Evolutionary conservation across 768 basidiomycete genomes (phyloP), one percentile per base, ranked within the genome.

Genomic region (Chalciporus piperatus): DNA sequence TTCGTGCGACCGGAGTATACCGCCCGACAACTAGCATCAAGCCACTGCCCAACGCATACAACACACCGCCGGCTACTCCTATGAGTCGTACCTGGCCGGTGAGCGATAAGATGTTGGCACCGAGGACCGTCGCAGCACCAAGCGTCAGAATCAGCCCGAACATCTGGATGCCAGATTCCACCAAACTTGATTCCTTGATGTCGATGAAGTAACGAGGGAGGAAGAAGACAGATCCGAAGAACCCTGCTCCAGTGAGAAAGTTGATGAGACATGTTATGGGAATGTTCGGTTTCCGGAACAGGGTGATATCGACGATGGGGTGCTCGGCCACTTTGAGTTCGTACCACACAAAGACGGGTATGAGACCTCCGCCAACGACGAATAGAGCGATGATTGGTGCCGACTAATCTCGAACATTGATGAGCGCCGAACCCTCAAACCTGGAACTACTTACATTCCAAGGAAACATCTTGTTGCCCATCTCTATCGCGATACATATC

Each of bases 201-300:
- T 72, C 70, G 55, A 72, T 72, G 43, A 70, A 72, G 52, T 72
- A 70, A 35, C 68, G 71, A n/a, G 69, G 69, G 22, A 70, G 62
- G 55, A 72, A 70, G 53, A 72, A 70, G 50, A 72, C 69, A 13
- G 60, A 59, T 9, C 70, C 69, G 48, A 70, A 72, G 55, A 70
- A 72, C 17, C 69, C 70, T 13, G 71, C 71, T 40, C 71, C 69
- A 0, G 69, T 71, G 42, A 70, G 66, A 54, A 70, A 72, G 45
- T 71, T 72, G 56, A 71, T 69, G 47, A 72, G 57, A 49, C 69
- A 71, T 5, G 65, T 52, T 9, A 70, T 66, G 20, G 65, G 70
- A 17, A 71, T 72, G 25, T 72, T 71, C 2, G 66, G 65, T 55
- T 68, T 62, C 27, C 28, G 55, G 56, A 70, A 72, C 14, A 70